Evolutionary conservation across 148 eudicot species (phyloP).

Genomic region (Rhododendron williamsianum): DNA sequence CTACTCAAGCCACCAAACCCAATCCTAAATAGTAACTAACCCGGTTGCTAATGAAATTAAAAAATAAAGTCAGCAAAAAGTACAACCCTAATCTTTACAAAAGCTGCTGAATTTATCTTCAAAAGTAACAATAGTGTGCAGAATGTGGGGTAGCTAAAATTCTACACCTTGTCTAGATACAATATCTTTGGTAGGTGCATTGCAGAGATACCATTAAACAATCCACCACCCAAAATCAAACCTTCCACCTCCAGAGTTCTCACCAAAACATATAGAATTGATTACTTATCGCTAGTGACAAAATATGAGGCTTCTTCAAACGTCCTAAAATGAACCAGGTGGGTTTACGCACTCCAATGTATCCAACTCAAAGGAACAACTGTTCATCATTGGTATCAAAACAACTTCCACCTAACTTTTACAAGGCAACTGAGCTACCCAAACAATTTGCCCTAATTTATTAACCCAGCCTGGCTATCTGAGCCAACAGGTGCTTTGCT

Average conservation of each 20-base stretch:
- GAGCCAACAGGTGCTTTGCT: neutral
- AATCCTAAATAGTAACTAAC: neutral
- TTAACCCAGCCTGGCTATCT: neutral
- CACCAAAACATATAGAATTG: neutral
- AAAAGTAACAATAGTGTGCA: neutral
- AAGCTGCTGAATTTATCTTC: slow-evolving; percentile 6
- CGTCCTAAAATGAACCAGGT: neutral
- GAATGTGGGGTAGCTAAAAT: neutral
- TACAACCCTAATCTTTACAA: neutral
- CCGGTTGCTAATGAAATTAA: neutral
- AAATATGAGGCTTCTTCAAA: neutral
- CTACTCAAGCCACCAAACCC: neutral
- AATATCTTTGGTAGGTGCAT: neutral
- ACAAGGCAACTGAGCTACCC: neutral
- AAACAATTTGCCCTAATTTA: neutral
- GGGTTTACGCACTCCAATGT: neutral
- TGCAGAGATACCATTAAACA: neutral
- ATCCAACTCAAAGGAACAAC: neutral
- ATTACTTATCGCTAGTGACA: neutral
- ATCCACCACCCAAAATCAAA: neutral
- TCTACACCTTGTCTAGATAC: neutral
- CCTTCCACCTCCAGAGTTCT: neutral
- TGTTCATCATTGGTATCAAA: neutral
- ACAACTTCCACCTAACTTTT: neutral
- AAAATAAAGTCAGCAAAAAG: neutral